A percentile compares a stretch with the other conserved stretches of the same genome.
phyloP scores from a whole-genome alignment of 257 asterid species.

The Capsicum baccatum region DNA sequence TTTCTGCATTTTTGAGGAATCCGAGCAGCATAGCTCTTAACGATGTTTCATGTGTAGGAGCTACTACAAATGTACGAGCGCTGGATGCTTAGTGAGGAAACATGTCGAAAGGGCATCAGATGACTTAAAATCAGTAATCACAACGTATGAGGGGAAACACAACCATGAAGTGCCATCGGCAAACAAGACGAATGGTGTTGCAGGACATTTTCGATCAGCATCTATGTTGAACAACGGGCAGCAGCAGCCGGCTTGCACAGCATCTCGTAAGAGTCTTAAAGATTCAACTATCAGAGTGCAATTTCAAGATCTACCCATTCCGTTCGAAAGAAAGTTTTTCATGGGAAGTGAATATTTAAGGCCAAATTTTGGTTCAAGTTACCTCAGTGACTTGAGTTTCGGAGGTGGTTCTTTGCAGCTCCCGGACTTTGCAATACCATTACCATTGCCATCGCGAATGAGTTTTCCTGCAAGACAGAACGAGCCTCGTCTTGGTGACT shows the following conservation, averaged over 20 bases:
- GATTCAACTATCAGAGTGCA: not conserved
- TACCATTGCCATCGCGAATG: constrained; percentile 27
- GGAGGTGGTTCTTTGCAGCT: constrained; percentile 16
- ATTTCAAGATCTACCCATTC: constrained; percentile 25
- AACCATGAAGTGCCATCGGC: constrained; percentile 64
- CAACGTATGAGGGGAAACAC: constrained; percentile 88
- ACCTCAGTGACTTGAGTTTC: constrained; percentile 23
- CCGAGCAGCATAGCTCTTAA: not conserved
- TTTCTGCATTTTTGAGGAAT: not conserved
- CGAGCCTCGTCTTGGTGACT: constrained; percentile 27
- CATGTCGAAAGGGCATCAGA: constrained; percentile 84
- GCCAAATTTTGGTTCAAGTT: constrained; percentile 16
- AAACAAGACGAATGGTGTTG: constrained; percentile 34
- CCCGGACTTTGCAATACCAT: constrained; percentile 23
- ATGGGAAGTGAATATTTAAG: constrained; percentile 22
- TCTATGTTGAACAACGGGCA: not conserved
- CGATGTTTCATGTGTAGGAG: constrained; percentile 49
- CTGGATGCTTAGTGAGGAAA: constrained; percentile 77
- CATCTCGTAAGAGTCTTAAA: not conserved
- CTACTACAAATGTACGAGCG: constrained; percentile 87
- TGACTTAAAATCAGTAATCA: constrained; percentile 64
- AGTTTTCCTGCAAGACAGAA: constrained; percentile 21
- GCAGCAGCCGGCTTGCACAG: not conserved
- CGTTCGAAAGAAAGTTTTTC: constrained; percentile 11
- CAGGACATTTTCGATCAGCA: constrained; percentile 20